phyloP scores from a whole-genome alignment of 2,329 filamentous ascomycete genomes.

The Hymenoscyphus fraxineus region DNA sequence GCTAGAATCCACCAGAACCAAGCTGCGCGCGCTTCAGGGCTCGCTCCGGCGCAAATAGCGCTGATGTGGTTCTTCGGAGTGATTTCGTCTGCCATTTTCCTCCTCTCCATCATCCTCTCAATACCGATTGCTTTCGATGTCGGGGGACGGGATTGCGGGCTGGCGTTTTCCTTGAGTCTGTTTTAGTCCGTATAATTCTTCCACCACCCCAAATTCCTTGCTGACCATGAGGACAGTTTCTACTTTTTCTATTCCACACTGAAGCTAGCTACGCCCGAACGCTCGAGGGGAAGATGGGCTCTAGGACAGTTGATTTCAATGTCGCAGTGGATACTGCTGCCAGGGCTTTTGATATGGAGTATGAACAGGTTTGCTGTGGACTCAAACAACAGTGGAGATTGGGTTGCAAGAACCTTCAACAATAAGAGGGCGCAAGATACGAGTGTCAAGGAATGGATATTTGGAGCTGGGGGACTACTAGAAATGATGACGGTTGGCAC shows the following conservation, averaged over 20 bases:
- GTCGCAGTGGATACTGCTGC: slow-evolving; percentile 83
- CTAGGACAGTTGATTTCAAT: slow-evolving; percentile 66
- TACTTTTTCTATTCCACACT: slow-evolving; percentile 84
- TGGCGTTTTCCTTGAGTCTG: slow-evolving; percentile 88
- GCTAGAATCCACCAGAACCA: slow-evolving; percentile 11
- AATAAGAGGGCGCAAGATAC: slow-evolving; percentile 60
- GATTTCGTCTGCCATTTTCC: slow-evolving; percentile 77
- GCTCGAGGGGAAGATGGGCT: slow-evolving; percentile 69
- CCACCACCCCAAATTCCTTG: neutral
- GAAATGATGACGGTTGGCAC: slow-evolving; percentile 76
- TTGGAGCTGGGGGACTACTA: slow-evolving; percentile 78
- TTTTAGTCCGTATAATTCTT: slow-evolving; percentile 46
- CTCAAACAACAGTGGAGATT: slow-evolving; percentile 64
- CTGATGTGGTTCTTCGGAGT: slow-evolving; percentile 82
- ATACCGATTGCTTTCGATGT: slow-evolving; percentile 98
- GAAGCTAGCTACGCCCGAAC: slow-evolving; percentile 75
- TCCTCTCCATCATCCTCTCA: slow-evolving; percentile 88
- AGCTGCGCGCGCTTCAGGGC: slow-evolving; percentile 41
- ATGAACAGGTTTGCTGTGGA: slow-evolving; percentile 94
- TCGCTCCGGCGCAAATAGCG: slow-evolving; percentile 46
- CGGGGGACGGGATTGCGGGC: slow-evolving; percentile 86
- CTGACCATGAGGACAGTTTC: slow-evolving; percentile 45
- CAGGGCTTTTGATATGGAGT: slow-evolving; percentile 86
- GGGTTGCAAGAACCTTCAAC: slow-evolving; percentile 77
- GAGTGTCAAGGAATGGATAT: slow-evolving; percentile 79